Evolutionary conservation across 2,329 filamentous ascomycete genomes (phyloP).

Genomic region (Talaromyces albobiverticillius): DNA sequence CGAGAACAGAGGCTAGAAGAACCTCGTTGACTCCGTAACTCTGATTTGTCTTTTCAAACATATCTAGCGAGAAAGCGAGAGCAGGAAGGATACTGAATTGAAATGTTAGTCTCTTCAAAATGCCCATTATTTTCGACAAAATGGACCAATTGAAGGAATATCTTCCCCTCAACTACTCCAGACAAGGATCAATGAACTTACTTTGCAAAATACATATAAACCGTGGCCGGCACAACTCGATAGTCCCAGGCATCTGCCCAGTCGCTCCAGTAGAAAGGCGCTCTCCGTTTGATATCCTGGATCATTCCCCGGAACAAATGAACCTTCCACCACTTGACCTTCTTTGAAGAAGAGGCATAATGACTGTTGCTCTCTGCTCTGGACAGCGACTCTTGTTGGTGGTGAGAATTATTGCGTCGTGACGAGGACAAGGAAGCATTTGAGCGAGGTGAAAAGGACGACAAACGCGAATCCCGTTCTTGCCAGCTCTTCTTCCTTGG

Average conservation of each 20-base stretch:
- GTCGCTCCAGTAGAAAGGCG: constrained; percentile 76
- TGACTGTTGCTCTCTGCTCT: constrained; percentile 16
- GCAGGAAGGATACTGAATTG: constrained; percentile 72
- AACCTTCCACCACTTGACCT: constrained; percentile 67
- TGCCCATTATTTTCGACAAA: neutral
- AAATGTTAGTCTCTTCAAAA: constrained; percentile 2
- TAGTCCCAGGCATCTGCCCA: constrained; percentile 90
- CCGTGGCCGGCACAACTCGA: constrained; percentile 77
- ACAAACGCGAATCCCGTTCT: constrained; percentile 10
- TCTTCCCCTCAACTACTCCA: neutral
- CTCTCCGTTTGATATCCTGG: constrained; percentile 70
- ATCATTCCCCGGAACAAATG: constrained; percentile 74
- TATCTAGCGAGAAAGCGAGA: constrained; percentile 84
- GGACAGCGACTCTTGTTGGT: neutral
- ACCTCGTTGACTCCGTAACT: constrained; percentile 91
- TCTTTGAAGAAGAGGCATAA: constrained; percentile 14
- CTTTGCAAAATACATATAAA: constrained; percentile 97
- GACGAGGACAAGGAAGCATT: constrained; percentile 4
- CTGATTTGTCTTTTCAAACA: constrained; percentile 83
- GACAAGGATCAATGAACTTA: constrained; percentile 31
- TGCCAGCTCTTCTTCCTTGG: constrained; percentile 26
- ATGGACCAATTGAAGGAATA: neutral
- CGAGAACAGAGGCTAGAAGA: constrained; percentile 78
- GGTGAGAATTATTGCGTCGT: neutral
- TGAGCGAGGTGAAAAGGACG: constrained; percentile 1